Conservation (phyloP, 768 basidiomycete species). For the Boletus fagicola region DNA sequence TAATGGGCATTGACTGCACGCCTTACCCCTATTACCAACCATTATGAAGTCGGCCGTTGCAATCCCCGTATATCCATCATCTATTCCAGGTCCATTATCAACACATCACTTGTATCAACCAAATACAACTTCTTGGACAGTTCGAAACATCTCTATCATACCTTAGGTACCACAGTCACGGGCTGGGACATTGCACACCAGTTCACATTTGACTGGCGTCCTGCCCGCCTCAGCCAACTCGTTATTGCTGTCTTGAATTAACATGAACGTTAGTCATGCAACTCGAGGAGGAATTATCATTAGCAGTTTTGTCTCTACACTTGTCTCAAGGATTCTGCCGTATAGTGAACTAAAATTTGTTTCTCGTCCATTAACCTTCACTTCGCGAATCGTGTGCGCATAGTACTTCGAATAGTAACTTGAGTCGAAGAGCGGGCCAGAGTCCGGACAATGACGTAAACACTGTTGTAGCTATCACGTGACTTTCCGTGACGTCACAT, state of each 20-base stretch:
- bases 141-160: not conserved
- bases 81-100: not conserved
- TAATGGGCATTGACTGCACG: not conserved
- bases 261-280: no score
- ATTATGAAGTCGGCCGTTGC: not conserved
- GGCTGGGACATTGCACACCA: not conserved
- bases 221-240: not conserved
- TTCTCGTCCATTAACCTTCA: no score
- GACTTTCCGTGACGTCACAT: no score
- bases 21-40: not conserved
- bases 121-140: not conserved
- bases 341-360: no score
- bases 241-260: no score
- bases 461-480: no score
- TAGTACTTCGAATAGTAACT: no score
- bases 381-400: not conserved
- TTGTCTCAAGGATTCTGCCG: no score
- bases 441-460: no score
- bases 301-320: not conserved
- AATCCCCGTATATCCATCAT: not conserved
- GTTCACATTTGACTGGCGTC: not conserved
- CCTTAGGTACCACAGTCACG: no score
- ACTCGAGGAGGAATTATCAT: not conserved
- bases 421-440: no score
- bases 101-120: not conserved